Base-by-base conservation (phyloP, 2,329 filamentous ascomycete species). In the Colletotrichum australisinense region DNA sequence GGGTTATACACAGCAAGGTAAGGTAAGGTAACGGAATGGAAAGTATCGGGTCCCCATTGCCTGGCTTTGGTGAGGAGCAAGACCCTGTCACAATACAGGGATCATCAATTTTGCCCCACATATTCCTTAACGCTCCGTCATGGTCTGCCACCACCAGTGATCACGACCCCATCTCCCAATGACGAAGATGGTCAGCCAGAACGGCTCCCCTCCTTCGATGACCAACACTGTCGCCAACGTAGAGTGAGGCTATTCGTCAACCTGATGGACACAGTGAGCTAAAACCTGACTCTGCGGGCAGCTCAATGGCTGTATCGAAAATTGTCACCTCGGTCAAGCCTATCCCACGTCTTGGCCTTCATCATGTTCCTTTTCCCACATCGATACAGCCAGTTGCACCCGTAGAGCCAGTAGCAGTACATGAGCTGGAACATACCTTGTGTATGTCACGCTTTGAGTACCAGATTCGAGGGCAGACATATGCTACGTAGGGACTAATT, bases 51-150 rank as follows among this genome's bases (percentile, higher is more conserved):
- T 60, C 66, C 70, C 69, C 30, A 52, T 42, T 22, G 49, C 64
- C 32, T 64, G 59, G 53, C 66, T 59, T 19, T 49, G 28, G 32
- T 56, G 70, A 73, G 60, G 63, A 58, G 52, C 58, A 22, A 67
- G 72, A 68, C 72, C 72, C 72, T 72, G 72, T 71, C 68, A 49
- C 58, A n/a, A 35, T 52, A 68, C 72, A 74, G 68, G 68, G 72
- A 67, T 74, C 68, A 63, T 72, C 68, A 59, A 22, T 52, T 55
- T 59, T 30, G 68, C 53, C 62, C 68, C 60, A 57, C 67, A 52
- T 24, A 72, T 74, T 60, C 68, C 67, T 70, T 49, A 70, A 68
- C 57, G 63, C 68, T 72, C 30, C 60, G 42, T 60, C 55, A 69
- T 49, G 62, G 57, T 38, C 63, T 71, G 55, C 52, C 62, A 71